Evolutionary conservation across 331 rosid species (phyloP), one percentile per base, ranked within the genome.

Genomic region (Rhamnella rubrinervis): DNA sequence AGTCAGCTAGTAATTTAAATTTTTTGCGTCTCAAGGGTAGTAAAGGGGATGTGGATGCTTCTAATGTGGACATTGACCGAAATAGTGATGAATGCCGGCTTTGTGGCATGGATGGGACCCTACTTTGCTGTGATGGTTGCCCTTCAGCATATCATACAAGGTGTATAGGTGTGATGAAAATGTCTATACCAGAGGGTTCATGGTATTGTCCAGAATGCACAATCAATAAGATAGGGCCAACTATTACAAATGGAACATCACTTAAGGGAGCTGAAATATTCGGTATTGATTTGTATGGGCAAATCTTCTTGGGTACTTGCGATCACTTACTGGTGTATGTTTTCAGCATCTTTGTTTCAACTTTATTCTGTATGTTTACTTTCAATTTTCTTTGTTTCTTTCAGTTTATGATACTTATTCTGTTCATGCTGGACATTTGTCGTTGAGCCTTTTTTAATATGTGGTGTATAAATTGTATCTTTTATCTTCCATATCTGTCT

Each of bases 71-170:
- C 76, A 77, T 60, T 28, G 96, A 89, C 77, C 63, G 79, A 81
- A 95, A 95, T 73, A 84, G 96, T 20, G 98, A 91, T 77, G 97
- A 95, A 66, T 95, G 98, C 28, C 83, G 90, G 71, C 98, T 95
- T 66, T 95, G 98, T 82, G 96, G 95, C 64, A 89, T 95, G 98
- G 98, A 95, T 66, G 98, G 98, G 79, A 89, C 76, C 55, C 81
- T 95, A 78, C 90, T 95, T 77, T 95, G 98, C 70, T 95, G 98
- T 79, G 98, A 95, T 77, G 98, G 98, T 74, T 95, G 98, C 79
- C 98, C 98, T 41, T 91, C 96, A 47, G 93, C 98, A 50, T 95
- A 95, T 78, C 99, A 95, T 78, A 84, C 92, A 0, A 91, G 99
- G 82, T 95, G 96, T 80, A 95, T 95, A 26, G 99, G 99, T 51